Evolutionary conservation across 108 stramenopile species (phyloP), one percentile per base, ranked within the genome.

Genomic region (Epithemia pelagica): DNA sequence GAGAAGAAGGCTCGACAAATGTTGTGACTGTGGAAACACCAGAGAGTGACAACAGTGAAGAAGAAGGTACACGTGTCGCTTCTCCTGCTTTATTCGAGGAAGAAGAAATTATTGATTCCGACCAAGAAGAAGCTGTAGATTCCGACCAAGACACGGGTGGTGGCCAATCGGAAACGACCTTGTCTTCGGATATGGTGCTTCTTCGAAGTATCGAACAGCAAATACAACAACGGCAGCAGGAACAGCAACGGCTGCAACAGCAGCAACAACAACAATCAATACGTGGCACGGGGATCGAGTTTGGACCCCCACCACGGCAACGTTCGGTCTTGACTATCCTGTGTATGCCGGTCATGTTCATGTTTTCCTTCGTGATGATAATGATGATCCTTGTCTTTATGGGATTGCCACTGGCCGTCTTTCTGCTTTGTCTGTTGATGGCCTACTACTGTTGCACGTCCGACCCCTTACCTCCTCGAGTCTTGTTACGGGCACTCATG

Each of bases 391-490:
- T 54, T 2, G n/a, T 66, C 65, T 66, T 66, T 52, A 27, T 56
- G 25, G 27, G 28, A 10, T 26, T 66, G 65, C 65, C 65, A 52
- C 20, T 54, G 1, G 1, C 23, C 24, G 1, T 66, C 15, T 54
- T 66, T 20, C 21, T 28, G 2, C 1, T 66, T 18, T 25, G 53
- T 18, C 51, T 66, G 21, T 26, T 33, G 54, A 23, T 26, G 20
- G 21, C 52, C 7, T 66, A 66, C 27, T 66, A 66, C 24, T 66
- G 65, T 31, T 66, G 65, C 28, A 66, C 65, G 7, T 26, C 22
- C 20, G 24, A 54, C 20, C 65, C 65, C 53, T 27, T 66, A 52
- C 65, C 65, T 25, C 65, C 65, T 2, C 25, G 65, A 29, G 29
- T 66, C 8, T 51, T 66, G 26, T 27, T 58, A 8, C 56, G 56